phyloP scores from a whole-genome alignment of 2,329 filamentous ascomycete genomes.

The Myriosclerotinia curreyana region DNA sequence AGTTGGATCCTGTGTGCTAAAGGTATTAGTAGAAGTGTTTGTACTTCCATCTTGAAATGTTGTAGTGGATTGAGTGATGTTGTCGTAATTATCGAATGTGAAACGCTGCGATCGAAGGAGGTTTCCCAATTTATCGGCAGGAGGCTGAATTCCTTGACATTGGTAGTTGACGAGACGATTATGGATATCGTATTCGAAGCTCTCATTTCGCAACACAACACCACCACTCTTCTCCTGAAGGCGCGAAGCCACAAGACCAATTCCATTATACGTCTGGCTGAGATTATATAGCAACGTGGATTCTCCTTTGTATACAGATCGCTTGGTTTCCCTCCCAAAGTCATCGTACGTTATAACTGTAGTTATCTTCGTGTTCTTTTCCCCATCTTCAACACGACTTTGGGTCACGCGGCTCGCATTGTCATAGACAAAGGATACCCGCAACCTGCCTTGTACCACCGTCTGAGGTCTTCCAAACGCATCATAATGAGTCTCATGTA shows the following conservation, averaged over 20 bases:
- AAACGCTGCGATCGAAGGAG: slow-evolving; percentile 1
- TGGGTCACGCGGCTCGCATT: slow-evolving; percentile 7
- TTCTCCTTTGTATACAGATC: slow-evolving; percentile 3
- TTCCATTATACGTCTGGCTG: slow-evolving; percentile 6
- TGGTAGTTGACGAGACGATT: slow-evolving; percentile 17
- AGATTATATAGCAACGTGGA: slow-evolving; percentile 10
- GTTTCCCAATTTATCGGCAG: slow-evolving; percentile 1
- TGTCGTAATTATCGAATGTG: slow-evolving; percentile 16
- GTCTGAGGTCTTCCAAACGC: slow-evolving; percentile 2
- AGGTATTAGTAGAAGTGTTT: not conserved
- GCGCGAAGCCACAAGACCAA: slow-evolving; percentile 7
- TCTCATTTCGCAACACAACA: slow-evolving; percentile 2
- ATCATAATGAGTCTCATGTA: slow-evolving; percentile 10
- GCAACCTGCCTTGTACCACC: slow-evolving; percentile 4
- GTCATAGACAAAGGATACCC: slow-evolving; percentile 12
- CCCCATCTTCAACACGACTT: slow-evolving; percentile 11
- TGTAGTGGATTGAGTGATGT: not conserved
- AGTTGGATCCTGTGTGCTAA: slow-evolving; percentile 10
- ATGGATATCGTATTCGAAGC: slow-evolving; percentile 17
- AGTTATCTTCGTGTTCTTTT: not conserved
- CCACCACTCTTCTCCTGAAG: not conserved
- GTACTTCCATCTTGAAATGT: slow-evolving; percentile 8
- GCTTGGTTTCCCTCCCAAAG: slow-evolving; percentile 13
- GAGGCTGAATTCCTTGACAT: slow-evolving; percentile 8
- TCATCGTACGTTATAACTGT: slow-evolving; percentile 5